Percentiles rank a stretch among this genome's conserved stretches.
Evolutionary conservation across 176 grass and related monocot genomes (phyloP).

Genomic region (Cenchrus americanus): DNA sequence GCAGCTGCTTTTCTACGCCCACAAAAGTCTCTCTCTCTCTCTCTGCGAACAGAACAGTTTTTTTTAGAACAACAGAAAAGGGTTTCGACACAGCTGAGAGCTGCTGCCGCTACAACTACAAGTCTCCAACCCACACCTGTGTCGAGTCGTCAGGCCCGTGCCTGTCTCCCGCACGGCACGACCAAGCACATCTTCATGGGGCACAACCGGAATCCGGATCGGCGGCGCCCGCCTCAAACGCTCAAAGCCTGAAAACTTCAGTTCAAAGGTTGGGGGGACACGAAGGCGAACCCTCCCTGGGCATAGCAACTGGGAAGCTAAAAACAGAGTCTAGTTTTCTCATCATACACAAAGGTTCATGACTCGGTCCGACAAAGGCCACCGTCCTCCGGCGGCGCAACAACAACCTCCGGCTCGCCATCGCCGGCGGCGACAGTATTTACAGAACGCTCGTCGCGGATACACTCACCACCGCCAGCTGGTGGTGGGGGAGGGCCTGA

Average conservation of each 20-base stretch:
- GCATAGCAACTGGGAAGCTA: neutral
- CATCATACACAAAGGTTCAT: neutral
- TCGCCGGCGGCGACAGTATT: neutral
- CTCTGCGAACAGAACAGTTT: neutral
- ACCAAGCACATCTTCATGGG: no score
- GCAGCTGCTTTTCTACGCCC: neutral
- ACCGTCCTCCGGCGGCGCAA: neutral
- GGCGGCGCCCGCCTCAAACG: no score
- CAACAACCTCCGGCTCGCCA: neutral
- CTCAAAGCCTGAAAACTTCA: neutral
- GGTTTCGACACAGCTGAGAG: neutral
- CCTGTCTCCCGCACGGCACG: no score
- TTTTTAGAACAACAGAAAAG: neutral
- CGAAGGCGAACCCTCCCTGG: no score
- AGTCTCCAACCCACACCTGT: no score
- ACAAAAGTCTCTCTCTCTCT: neutral
- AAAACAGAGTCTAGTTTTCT: constrained; percentile 1
- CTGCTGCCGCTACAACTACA: no score
- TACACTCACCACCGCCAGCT: neutral
- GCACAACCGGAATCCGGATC: no score
- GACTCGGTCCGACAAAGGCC: neutral
- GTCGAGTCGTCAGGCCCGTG: no score
- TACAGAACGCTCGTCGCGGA: neutral
- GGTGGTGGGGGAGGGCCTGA: neutral
- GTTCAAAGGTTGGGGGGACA: neutral